Percentiles rank a stretch among this genome's conserved stretches.
phyloP scores from a whole-genome alignment of 2,329 filamentous ascomycete species.

The Scedosporium aurantiacum region DNA sequence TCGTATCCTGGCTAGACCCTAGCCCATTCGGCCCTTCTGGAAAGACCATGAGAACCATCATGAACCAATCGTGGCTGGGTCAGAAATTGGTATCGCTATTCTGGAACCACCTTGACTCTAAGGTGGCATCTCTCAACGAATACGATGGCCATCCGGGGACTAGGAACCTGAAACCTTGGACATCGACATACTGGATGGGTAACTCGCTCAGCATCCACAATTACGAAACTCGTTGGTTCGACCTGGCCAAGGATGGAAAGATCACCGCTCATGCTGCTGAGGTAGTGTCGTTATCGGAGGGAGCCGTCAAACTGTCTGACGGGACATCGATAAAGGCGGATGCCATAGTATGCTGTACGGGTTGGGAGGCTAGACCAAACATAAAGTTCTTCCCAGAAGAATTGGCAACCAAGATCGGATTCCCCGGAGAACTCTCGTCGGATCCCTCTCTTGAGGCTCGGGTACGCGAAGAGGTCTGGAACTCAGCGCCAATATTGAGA shows the following conservation, averaged over 20 bases:
- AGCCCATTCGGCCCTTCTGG: constrained; percentile 6
- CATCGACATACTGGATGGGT: constrained; percentile 10
- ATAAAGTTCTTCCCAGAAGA: constrained; percentile 6
- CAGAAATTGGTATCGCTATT: constrained; percentile 1
- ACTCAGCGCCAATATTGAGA: not conserved
- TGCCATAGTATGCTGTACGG: constrained; percentile 9
- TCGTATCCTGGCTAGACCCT: constrained; percentile 10
- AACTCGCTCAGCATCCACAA: constrained; percentile 11
- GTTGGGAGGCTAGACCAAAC: constrained; percentile 8
- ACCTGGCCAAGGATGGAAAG: constrained; percentile 7
- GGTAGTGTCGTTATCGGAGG: constrained; percentile 3
- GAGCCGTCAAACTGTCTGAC: constrained; percentile 8
- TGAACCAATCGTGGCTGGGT: constrained; percentile 6
- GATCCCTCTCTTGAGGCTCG: not conserved
- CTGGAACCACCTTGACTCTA: constrained; percentile 7
- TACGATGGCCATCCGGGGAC: not conserved
- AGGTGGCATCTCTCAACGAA: constrained; percentile 1
- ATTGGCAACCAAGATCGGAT: not conserved
- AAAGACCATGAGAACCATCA: not conserved
- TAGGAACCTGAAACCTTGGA: constrained; percentile 8
- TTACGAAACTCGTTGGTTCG: constrained; percentile 10
- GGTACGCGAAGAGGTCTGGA: constrained; percentile 1
- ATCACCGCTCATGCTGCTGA: constrained; percentile 10
- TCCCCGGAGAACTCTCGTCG: not conserved
- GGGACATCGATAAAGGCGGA: constrained; percentile 8